A percentile compares a stretch with the other conserved stretches of the same genome.
phyloP scores from a whole-genome alignment of 352 stramenopile genomes.

The Globisporangium parvum region DNA sequence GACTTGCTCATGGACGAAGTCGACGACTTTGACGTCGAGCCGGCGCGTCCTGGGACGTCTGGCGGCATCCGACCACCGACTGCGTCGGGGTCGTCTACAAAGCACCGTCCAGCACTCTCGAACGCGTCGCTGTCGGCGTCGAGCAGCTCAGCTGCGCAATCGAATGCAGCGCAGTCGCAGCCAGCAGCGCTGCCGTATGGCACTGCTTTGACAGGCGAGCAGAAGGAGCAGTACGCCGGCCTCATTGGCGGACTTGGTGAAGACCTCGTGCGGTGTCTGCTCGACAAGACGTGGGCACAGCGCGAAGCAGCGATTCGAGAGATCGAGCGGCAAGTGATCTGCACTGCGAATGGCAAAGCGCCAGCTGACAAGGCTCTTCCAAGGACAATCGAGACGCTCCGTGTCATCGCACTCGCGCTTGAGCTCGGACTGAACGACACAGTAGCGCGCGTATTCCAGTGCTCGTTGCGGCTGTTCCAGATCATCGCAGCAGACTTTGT shows the following conservation, averaged over 20 bases:
- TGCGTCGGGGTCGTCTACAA: constrained; percentile 68
- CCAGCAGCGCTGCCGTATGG: constrained; percentile 57
- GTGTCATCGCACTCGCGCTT: constrained; percentile 48
- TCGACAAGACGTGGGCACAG: constrained; percentile 78
- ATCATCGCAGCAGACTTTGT: constrained; percentile 69
- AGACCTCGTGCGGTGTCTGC: constrained; percentile 62
- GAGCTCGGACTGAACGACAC: constrained; percentile 73
- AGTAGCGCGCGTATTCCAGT: constrained; percentile 75
- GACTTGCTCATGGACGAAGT: constrained; percentile 84
- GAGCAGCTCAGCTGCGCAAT: constrained; percentile 11
- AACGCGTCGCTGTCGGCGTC: constrained; percentile 48
- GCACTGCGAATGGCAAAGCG: constrained; percentile 38
- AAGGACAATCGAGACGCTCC: constrained; percentile 52
- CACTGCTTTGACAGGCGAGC: constrained; percentile 53
- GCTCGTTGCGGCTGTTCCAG: constrained; percentile 63
- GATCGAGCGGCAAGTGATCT: constrained; percentile 60
- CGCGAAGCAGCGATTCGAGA: constrained; percentile 68
- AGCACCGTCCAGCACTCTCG: constrained; percentile 58
- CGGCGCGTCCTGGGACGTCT: constrained; percentile 44
- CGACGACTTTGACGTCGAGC: constrained; percentile 69
- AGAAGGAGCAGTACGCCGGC: constrained; percentile 37
- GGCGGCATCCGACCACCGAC: constrained; percentile 52
- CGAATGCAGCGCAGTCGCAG: constrained; percentile 21
- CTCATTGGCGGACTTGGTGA: constrained; percentile 64
- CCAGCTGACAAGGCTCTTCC: constrained; percentile 36